These are phyloP conservation scores for Selaginella moellendorffii DNA, from an alignment of 75 land plant genomes.

Conservation along the genomic window DNA sequence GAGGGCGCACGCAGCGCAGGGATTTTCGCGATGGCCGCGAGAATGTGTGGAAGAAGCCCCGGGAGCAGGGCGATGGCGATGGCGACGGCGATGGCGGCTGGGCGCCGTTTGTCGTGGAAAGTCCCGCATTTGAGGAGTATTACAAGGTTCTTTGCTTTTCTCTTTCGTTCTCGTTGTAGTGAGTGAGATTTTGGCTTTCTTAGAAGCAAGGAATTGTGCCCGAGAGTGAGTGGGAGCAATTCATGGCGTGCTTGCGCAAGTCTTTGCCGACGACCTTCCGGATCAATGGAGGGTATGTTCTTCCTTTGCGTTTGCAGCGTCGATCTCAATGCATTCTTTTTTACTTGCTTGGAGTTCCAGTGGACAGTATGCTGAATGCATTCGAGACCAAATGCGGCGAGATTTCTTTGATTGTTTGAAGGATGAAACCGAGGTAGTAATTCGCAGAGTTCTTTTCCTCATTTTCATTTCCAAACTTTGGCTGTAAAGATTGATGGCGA, in stretches of 20 bases:
- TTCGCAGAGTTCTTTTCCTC: neutral
- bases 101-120: slow-evolving; percentile 67
- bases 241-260: slow-evolving; percentile 37
- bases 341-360: slow-evolving; percentile 39
- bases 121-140: slow-evolving; percentile 52
- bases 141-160: slow-evolving; percentile 71
- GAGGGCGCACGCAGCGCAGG: slow-evolving; percentile 81
- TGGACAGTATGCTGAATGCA: slow-evolving; percentile 62
- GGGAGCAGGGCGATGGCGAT: slow-evolving; percentile 13
- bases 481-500: slow-evolving; percentile 22
- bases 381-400: slow-evolving; percentile 53
- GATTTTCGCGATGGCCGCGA: slow-evolving; percentile 67
- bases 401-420: slow-evolving; percentile 65
- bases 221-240: slow-evolving; percentile 74
- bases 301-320: neutral
- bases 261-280: slow-evolving; percentile 90
- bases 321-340: neutral
- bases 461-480: neutral
- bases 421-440: slow-evolving; percentile 42
- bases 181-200: neutral
- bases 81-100: slow-evolving; percentile 23
- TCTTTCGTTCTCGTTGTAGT: too few relatives aligned
- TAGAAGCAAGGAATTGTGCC: slow-evolving; percentile 74
- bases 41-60: slow-evolving; percentile 67
- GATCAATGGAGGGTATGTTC: slow-evolving; percentile 64